A percentile compares a stretch with the other conserved stretches of the same genome.
Conservation (phyloP, 2,329 filamentous ascomycete species). For the Penicillium palitans region DNA sequence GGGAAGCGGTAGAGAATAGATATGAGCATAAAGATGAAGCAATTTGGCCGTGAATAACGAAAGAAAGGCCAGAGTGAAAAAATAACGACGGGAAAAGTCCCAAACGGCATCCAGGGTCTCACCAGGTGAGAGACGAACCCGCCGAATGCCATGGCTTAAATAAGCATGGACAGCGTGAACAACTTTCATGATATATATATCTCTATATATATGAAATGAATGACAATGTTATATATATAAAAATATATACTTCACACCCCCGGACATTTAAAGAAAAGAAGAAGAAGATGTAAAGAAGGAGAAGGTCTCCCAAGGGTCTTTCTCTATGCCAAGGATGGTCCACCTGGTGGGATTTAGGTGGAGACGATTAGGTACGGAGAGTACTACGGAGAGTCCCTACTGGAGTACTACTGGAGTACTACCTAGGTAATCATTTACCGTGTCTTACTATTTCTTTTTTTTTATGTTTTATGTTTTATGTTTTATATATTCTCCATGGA, state of each 20-base stretch:
- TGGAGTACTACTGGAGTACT: not conserved
- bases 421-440: not conserved
- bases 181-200: slow-evolving; percentile 8
- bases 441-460: too few relatives aligned
- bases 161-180: slow-evolving; percentile 12
- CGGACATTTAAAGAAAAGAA: not conserved
- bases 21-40: slow-evolving; percentile 31
- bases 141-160: slow-evolving; percentile 13
- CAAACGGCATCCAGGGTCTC: slow-evolving; percentile 26
- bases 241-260: not conserved
- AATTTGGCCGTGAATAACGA: slow-evolving; percentile 31
- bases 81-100: slow-evolving; percentile 33
- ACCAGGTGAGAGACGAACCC: slow-evolving; percentile 12
- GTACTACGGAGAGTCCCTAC: too few relatives aligned
- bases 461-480: too few relatives aligned
- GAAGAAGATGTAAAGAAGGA: not conserved
- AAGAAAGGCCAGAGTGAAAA: slow-evolving; percentile 31
- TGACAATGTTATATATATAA: not conserved
- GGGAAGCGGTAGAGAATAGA: slow-evolving; percentile 25
- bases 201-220: not conserved
- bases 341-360: not conserved
- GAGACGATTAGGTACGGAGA: not conserved
- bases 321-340: not conserved
- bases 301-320: not conserved
- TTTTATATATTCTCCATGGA: too few relatives aligned